Evolutionary conservation across 345 rosid species (phyloP), one percentile per base, ranked within the genome.

Genomic region (Rhodamnia argentea): DNA sequence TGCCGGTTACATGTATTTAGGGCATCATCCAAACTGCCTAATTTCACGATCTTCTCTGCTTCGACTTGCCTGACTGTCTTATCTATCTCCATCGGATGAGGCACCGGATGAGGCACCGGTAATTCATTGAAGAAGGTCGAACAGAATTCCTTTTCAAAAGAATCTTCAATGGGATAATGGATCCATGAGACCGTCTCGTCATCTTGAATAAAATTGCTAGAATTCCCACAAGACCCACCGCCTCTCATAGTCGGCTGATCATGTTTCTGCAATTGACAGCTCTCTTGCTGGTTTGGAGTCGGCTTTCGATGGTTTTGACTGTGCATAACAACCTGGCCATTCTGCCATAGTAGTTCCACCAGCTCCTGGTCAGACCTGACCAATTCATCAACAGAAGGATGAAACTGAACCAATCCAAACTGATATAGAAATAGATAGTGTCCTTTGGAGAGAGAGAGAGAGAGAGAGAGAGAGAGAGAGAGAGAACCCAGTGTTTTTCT

Each of bases 161-260:
- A 86, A 82, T 93, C 93, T 37, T 92, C 95, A 86, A 90, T 86
- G 0, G 93, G 95, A 86, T 89, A 90, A 26, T 94, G 93, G 82
- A 92, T 90, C 98, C 98, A 95, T 5, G 96, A 90, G 26, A 87
- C 89, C 10, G 95, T 90, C 89, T 92, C 98, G 64, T 93, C 93
- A 60, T 94, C 94, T 56, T 91, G 93, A 87, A 89, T 89, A 85
- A 92, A 83, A 87, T 84, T 81, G 64, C 92, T 89, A 9, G 90
- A 87, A 64, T 87, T 90, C 57, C 90, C 90, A 81, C 44, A 84
- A 13, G 90, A 86, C 26, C 90, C 86, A 51, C 83, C 42, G 62
- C 86, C 87, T 82, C 81, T 90, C 51, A 57, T 27, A 44, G 81
- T 78, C 59, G 55, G 78, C 74, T 75, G 83, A 47, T 87, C 90